Conservation (phyloP, 257 asterid genomes). For the Cordia subcordata region DNA sequence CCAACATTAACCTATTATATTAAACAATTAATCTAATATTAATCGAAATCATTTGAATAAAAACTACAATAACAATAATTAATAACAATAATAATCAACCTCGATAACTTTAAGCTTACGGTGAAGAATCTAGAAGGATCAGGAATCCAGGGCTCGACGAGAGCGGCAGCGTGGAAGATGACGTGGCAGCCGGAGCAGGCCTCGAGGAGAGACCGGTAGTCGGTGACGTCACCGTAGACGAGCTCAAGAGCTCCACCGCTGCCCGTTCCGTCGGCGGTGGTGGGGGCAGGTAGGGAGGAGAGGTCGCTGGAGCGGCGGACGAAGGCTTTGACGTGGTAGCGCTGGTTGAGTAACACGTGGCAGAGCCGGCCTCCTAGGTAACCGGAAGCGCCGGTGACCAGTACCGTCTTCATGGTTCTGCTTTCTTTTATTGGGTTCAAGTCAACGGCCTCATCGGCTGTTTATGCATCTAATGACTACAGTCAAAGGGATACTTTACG, state of each 20-base stretch:
- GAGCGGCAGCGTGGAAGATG: conserved; percentile 85
- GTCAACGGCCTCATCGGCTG: neutral
- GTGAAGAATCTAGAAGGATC: conserved; percentile 58
- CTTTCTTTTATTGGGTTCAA: no score
- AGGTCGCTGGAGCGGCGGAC: conserved; percentile 82
- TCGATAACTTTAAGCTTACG: conserved; percentile 22
- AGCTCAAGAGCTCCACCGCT: conserved; percentile 45
- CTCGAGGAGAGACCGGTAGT: conserved; percentile 58
- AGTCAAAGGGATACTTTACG: neutral
- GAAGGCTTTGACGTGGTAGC: conserved; percentile 75
- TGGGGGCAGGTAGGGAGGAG: conserved; percentile 45
- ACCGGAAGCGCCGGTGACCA: conserved; percentile 97
- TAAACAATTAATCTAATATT: no score
- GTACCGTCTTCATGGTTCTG: conserved; percentile 37
- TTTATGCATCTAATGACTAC: no score
- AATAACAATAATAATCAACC: neutral
- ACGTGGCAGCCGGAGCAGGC: conserved; percentile 77
- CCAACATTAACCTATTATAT: conserved; percentile 71
- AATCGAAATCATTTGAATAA: no score
- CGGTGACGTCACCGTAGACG: conserved; percentile 82
- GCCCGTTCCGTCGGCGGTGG: conserved; percentile 27
- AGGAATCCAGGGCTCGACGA: conserved; percentile 96
- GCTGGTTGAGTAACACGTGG: conserved; percentile 54
- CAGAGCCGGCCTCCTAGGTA: conserved; percentile 89
- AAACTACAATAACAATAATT: neutral